Evolutionary conservation across 495 filamentous ascomycete genomes (phyloP), one percentile per base, ranked within the genome.

Genomic region (Lophiostoma macrostomum): DNA sequence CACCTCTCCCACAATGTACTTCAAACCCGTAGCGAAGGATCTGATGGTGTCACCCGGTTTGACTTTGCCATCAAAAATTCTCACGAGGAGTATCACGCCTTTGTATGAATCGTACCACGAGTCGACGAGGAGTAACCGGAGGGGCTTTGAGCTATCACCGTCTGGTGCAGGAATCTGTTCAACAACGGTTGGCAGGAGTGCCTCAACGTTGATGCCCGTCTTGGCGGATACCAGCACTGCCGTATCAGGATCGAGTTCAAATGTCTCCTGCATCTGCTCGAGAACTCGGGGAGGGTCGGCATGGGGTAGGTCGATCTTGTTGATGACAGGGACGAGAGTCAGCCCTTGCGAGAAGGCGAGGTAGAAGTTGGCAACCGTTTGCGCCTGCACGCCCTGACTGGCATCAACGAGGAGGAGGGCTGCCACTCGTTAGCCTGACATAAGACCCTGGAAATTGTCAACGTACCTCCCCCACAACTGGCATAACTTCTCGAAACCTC

Each of bases 341-440:
- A 98, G 71, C 2, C 87, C 88, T 65, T 96, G 88, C 2, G 93
- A 83, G 69, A 98, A 98, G 14, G 93, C 93, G 20, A 96, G 78
- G 64, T 95, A 96, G 74, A 98, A 98, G 67, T 98, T 98, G 27
- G 93, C 91, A 0, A 97, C 94, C 1, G 91, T 95, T 71, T 95
- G 90, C 22, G 90, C 90, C 69, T 95, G 90, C 8, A 96, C 79
- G 19, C 90, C 91, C 68, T 96, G 90, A 58, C 85, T 88, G 0
- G 90, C 91, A 76, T 98, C 93, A 0, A 98, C 93, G 4, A 98
- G 75, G 22, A 98, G 75, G 38, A 98, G 66, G 5, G 94, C 93
- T 60, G 18, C n/a, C 18, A 4, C 22, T 13, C n/a, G 36, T 23
- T 28, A 39, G 36, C 16, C 10, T 10, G 6, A 16, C 36, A 39